phyloP scores from a whole-genome alignment of 2,329 filamentous ascomycete genomes.

The Hysterium pulicare region DNA sequence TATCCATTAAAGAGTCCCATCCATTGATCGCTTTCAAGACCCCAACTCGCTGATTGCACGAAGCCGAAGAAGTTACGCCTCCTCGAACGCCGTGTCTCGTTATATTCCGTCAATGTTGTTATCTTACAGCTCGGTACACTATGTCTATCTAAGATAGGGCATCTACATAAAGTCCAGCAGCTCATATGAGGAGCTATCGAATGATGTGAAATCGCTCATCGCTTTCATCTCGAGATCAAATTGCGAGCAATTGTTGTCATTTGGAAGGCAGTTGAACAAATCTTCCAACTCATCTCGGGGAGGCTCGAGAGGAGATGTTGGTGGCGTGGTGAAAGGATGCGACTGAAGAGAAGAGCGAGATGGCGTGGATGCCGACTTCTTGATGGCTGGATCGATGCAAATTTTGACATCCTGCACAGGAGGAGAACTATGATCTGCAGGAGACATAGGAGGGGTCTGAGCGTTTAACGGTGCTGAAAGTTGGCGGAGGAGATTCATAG shows the following conservation, averaged over 20 bases:
- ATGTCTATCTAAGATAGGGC: background rate
- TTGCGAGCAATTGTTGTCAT: conserved; percentile 28
- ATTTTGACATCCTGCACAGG: conserved; percentile 21
- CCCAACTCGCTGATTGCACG: too few relatives aligned
- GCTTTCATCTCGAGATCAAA: conserved; percentile 40
- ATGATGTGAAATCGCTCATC: conserved; percentile 31
- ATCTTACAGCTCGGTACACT: background rate
- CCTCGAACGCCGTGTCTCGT: too few relatives aligned
- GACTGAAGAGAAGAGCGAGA: conserved; percentile 34
- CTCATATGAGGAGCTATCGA: conserved; percentile 28
- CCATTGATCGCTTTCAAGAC: background rate
- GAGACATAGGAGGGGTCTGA: conserved; percentile 38
- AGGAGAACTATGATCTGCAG: conserved; percentile 25
- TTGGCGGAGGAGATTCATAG: conserved; percentile 34
- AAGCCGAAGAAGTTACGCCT: too few relatives aligned
- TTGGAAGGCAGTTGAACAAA: conserved; percentile 27
- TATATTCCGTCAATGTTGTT: too few relatives aligned
- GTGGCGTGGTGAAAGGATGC: conserved; percentile 36
- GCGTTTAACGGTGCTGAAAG: conserved; percentile 25
- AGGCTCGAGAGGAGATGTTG: conserved; percentile 31
- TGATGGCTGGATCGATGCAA: conserved; percentile 3
- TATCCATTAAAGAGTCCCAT: conserved; percentile 1
- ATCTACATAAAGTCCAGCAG: conserved; percentile 30
- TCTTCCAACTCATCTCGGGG: conserved; percentile 33
- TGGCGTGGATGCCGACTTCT: conserved; percentile 25